Evolutionary conservation across 768 basidiomycete genomes (phyloP), one percentile per base, ranked within the genome.

Genomic region (Cystobasidium onofrii): DNA sequence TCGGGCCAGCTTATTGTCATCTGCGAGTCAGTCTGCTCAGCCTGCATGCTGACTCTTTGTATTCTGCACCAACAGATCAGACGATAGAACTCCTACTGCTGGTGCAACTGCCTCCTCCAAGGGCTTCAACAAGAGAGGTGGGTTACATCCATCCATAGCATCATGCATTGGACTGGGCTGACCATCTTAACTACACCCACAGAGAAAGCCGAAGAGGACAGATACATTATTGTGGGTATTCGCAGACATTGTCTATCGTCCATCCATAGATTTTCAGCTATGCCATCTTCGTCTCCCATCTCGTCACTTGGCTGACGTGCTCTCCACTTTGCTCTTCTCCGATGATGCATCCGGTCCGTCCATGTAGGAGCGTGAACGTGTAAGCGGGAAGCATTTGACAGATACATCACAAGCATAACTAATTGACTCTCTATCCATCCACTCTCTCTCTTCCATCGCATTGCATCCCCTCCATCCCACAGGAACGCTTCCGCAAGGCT

Each of bases 341-440:
- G 7, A 17, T 12, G 39, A 12, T 41, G 2, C 29, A 61, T 39
- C 57, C 25, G 57, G 3, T 44, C 4, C 27, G 41, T 43, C 31
- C 39, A 10, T 70, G 36, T 29, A 71, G 69, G 69, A 71, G 69
- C 69, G 69, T 10, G 69, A 71, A 36, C 69, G 69, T 20, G 69
- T 55, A 61, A 71, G 34, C 34, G 3, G 10, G 12, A 23, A 23
- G 25, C 20, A 25, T 50, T 34, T 27, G n/a, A 13, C 41, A 27
- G 31, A 55, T 27, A 27, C n/a, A n/a, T 3, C 61, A 23, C 61
- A 63, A 7, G 27, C 52, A n/a, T 15, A 6, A 6, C 39, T 39
- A 6, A 39, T 6, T 6, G 15, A 20, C 6, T 54, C 7, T 20
- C 4, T 10, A n/a, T 39, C 33, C 63, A 27, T 27, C 33, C 4